Percentiles rank a stretch among this genome's conserved stretches.
Evolutionary conservation across 1,284 basidiomycete species (phyloP).

Genomic region (Coniophora puteana): DNA sequence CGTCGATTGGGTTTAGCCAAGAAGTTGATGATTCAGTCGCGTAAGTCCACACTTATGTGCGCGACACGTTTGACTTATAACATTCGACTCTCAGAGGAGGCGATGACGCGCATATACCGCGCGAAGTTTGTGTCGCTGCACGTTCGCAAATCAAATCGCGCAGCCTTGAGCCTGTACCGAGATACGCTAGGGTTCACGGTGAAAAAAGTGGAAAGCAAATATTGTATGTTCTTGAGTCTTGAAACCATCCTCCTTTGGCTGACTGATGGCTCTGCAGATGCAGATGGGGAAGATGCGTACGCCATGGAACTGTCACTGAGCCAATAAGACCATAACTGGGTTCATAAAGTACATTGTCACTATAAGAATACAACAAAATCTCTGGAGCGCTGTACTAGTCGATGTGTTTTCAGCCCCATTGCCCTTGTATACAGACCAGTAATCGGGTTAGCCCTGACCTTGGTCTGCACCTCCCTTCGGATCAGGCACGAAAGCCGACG

Average conservation of each 20-base stretch:
- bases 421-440: not conserved
- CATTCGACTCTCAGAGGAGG: constrained; percentile 61
- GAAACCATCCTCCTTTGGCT: not conserved
- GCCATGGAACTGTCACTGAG: constrained; percentile 76
- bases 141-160: constrained; percentile 90
- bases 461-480: not conserved
- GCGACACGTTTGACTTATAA: constrained; percentile 1
- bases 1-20: constrained; percentile 88
- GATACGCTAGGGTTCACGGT: constrained; percentile 90
- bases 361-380: constrained; percentile 2
- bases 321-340: constrained; percentile 16
- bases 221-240: constrained; percentile 66
- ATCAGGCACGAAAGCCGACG: constrained; percentile 2
- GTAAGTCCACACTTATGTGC: constrained; percentile 45
- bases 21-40: constrained; percentile 90
- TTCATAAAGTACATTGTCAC: constrained; percentile 6
- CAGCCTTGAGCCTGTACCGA: constrained; percentile 83
- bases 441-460: not conserved
- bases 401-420: too few species aligned
- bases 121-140: constrained; percentile 89
- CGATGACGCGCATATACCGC: constrained; percentile 84
- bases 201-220: constrained; percentile 83
- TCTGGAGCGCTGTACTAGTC: constrained; percentile 1
- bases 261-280: constrained; percentile 50
- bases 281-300: constrained; percentile 91